Evolutionary conservation across 2,329 filamentous ascomycete species (phyloP).

Genomic region (Xylaria sp.): DNA sequence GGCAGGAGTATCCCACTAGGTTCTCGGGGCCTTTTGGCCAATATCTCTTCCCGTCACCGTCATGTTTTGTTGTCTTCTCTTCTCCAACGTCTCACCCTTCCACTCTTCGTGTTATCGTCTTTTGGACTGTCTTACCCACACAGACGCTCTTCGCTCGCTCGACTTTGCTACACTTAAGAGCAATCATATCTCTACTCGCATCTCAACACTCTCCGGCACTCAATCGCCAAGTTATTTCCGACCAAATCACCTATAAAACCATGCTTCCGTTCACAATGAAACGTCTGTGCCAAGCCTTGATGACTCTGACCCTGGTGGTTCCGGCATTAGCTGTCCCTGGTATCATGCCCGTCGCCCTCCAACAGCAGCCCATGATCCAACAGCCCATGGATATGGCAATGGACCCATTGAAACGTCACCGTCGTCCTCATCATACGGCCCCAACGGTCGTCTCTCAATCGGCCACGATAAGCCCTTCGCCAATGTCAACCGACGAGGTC

Average conservation of each 20-base stretch:
- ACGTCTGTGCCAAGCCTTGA: constrained; percentile 10
- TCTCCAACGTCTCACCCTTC: constrained; percentile 6
- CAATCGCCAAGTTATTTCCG: not conserved
- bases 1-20: constrained; percentile 21
- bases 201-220: not conserved
- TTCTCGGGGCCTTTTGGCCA: not conserved
- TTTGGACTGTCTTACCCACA: constrained; percentile 13
- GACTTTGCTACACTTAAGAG: not conserved
- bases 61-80: not conserved
- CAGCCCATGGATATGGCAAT: not conserved
- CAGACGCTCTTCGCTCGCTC: not conserved
- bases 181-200: constrained; percentile 2
- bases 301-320: constrained; percentile 19
- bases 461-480: not conserved
- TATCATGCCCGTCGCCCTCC: not conserved
- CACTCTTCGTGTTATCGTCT: not conserved
- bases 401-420: not conserved
- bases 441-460: not conserved
- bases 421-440: too few relatives aligned
- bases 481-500: not conserved
- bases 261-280: constrained; percentile 19
- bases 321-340: constrained; percentile 24
- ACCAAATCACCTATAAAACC: not conserved
- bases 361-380: constrained; percentile 6
- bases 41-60: not conserved